These are phyloP conservation scores for Populus alba DNA, from an alignment of 345 rosid genomes.

Conservation along the genomic window DNA sequence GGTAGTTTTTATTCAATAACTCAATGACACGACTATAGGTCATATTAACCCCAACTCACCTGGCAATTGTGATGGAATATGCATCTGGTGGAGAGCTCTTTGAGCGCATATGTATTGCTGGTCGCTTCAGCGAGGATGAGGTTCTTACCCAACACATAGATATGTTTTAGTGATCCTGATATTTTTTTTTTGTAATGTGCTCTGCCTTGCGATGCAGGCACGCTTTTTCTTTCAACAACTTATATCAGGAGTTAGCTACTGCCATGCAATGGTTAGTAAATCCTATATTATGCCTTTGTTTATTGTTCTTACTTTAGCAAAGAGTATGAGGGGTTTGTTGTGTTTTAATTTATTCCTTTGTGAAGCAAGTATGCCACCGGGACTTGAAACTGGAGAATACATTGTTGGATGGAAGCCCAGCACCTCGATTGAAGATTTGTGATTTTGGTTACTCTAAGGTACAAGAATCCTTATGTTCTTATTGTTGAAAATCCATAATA, in stretches of 20 bases:
- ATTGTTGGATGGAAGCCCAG: constrained; percentile 90
- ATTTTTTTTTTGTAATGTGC: not conserved
- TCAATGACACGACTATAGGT: constrained; percentile 40
- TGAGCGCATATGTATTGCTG: constrained; percentile 78
- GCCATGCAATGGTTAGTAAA: constrained; percentile 81
- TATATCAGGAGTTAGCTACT: constrained; percentile 88
- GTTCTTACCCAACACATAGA: constrained; percentile 27
- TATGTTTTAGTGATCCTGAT: not conserved
- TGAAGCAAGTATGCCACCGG: constrained; percentile 96
- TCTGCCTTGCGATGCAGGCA: constrained; percentile 51
- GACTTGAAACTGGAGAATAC: constrained; percentile 96
- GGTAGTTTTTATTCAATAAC: constrained; percentile 4
- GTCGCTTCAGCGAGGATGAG: constrained; percentile 92
- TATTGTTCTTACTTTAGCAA: not conserved
- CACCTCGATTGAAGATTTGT: constrained; percentile 92
- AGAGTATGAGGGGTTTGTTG: constrained; percentile 2
- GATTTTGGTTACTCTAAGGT: constrained; percentile 99
- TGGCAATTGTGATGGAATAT: constrained; percentile 95
- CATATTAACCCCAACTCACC: constrained; percentile 85
- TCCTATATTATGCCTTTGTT: not conserved
- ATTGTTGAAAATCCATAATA: not conserved
- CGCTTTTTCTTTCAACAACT: constrained; percentile 98
- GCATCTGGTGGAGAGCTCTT: constrained; percentile 96
- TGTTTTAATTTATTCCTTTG: constrained; percentile 7
- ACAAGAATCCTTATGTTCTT: constrained; percentile 6